Percentiles rank a stretch among this genome's conserved stretches.
Evolutionary conservation across 176 grass and related monocot genomes (phyloP).

Genomic region (Juncus inflexus): DNA sequence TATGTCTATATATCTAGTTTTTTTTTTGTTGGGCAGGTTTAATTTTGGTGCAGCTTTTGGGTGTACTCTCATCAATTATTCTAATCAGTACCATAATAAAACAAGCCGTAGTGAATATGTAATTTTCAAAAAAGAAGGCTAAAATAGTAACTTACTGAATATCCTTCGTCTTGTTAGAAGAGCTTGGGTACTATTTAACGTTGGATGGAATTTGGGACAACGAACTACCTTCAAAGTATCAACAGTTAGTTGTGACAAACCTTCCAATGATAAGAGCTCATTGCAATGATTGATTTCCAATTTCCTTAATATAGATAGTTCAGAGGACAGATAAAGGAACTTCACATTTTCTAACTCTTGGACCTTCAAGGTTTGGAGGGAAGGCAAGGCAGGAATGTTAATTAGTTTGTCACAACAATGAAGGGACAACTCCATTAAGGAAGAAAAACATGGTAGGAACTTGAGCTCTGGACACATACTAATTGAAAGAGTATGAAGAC

Average conservation of each 20-base stretch:
- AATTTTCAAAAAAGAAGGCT: too few relatives aligned
- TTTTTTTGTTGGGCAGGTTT: too few relatives aligned
- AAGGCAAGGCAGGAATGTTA: slow-evolving; percentile 12
- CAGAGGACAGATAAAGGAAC: slow-evolving; percentile 8
- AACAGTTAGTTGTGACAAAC: background rate
- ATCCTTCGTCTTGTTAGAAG: too few relatives aligned
- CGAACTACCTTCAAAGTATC: slow-evolving; percentile 24
- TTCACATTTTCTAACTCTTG: slow-evolving; percentile 27
- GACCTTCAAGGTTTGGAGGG: slow-evolving; percentile 17
- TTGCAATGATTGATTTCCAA: slow-evolving; percentile 37
- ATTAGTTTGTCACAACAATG: slow-evolving; percentile 19
- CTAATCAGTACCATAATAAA: too few relatives aligned
- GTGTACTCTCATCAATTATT: too few relatives aligned
- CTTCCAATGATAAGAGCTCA: slow-evolving; percentile 14
- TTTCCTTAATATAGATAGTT: slow-evolving; percentile 11
- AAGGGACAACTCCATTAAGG: slow-evolving; percentile 19
- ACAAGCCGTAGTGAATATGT: too few relatives aligned
- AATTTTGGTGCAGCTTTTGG: too few relatives aligned
- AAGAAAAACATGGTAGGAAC: slow-evolving; percentile 16
- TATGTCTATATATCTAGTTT: too few relatives aligned
- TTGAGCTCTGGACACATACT: background rate
- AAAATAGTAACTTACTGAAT: too few relatives aligned
- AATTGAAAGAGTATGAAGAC: slow-evolving; percentile 20
- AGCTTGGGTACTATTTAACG: too few relatives aligned
- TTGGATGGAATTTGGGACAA: slow-evolving; percentile 17